Percentiles rank a stretch among this genome's conserved stretches.
These are phyloP conservation scores for Melocanna baccifera DNA, from an alignment of 176 grass and related monocot species.

Conservation along the genomic window DNA sequence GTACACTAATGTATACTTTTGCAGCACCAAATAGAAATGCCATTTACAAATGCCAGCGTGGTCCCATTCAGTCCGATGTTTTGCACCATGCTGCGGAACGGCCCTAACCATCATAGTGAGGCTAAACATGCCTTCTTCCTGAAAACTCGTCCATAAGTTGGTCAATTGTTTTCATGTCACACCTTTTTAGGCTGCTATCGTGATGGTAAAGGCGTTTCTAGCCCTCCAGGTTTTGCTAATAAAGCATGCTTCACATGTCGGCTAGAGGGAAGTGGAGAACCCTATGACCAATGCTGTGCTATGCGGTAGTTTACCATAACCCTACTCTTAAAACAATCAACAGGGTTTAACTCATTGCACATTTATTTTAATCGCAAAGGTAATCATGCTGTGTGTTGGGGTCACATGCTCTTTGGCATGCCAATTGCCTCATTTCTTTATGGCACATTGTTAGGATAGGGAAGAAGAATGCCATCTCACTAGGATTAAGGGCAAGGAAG, in stretches of 20 bases:
- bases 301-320: conserved; percentile 28
- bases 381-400: conserved; percentile 60
- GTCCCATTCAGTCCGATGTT: conserved; percentile 43
- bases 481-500: conserved; percentile 46
- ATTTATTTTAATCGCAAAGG: conserved; percentile 58
- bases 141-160: conserved; percentile 30
- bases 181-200: conserved; percentile 49
- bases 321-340: conserved; percentile 45
- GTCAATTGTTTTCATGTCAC: conserved; percentile 34
- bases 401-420: conserved; percentile 71
- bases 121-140: conserved; percentile 22
- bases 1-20: conserved; percentile 34
- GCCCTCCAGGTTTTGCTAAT: conserved; percentile 49
- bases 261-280: conserved; percentile 39
- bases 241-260: conserved; percentile 57
- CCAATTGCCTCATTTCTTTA: conserved; percentile 41
- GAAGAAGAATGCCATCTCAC: conserved; percentile 39
- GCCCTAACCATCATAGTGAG: conserved; percentile 19
- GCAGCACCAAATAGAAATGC: conserved; percentile 14
- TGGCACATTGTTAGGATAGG: conserved; percentile 26
- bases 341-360: conserved; percentile 18
- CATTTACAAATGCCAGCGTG: conserved; percentile 30
- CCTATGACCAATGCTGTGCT: conserved; percentile 27
- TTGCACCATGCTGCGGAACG: conserved; percentile 28
- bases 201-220: conserved; percentile 52